phyloP scores from a whole-genome alignment of 805 yeast genomes.

The Candida nanaspora region DNA sequence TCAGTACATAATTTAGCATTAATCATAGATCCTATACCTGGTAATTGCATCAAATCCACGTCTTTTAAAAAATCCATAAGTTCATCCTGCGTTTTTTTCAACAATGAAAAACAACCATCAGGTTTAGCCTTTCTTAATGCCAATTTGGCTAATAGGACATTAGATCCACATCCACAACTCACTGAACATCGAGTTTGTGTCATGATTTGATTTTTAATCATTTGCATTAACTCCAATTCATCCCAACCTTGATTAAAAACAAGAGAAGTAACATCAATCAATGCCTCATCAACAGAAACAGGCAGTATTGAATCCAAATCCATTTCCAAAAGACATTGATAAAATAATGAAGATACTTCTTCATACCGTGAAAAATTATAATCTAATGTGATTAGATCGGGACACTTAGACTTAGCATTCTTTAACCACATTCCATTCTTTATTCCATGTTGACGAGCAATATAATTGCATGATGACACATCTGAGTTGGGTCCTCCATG shows the following conservation, averaged over 20 bases:
- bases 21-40: conserved; percentile 57
- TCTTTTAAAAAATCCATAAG: conserved; percentile 28
- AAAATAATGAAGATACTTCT: conserved; percentile 53
- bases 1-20: conserved; percentile 36
- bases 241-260: conserved; percentile 13
- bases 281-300: conserved; percentile 86
- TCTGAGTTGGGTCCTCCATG: conserved; percentile 63
- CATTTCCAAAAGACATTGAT: conserved; percentile 45
- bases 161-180: conserved; percentile 72
- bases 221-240: conserved; percentile 19
- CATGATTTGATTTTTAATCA: conserved; percentile 35
- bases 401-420: conserved; percentile 59
- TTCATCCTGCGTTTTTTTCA: conserved; percentile 16
- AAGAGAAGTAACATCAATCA: conserved; percentile 51
- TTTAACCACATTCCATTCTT: conserved; percentile 88
- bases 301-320: conserved; percentile 56
- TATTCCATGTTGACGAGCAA: conserved; percentile 73
- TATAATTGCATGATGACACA: conserved; percentile 87
- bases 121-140: conserved; percentile 78
- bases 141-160: conserved; percentile 71
- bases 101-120: conserved; percentile 44
- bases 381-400: conserved; percentile 47
- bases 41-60: conserved; percentile 37
- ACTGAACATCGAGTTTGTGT: conserved; percentile 51
- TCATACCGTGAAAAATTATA: conserved; percentile 77